phyloP scores from a whole-genome alignment of 371 early-diverging fungal species.

The Mortierella sp. region DNA sequence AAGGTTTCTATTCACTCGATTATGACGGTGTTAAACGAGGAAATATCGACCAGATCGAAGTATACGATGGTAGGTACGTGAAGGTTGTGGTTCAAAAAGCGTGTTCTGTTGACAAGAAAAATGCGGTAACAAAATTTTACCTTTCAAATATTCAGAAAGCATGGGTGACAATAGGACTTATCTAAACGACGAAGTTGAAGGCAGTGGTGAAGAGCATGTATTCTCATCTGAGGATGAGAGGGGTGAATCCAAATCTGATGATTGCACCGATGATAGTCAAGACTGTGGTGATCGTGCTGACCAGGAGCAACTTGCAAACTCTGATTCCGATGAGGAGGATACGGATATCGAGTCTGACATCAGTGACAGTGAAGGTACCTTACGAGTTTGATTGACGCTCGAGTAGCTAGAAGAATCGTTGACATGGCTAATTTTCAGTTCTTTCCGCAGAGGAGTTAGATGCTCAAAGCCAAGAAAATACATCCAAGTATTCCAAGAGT shows the following conservation, averaged over 20 bases:
- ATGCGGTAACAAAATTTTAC: background rate
- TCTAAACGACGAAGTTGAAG: background rate
- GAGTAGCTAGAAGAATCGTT: background rate
- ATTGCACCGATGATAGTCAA: too few relatives aligned
- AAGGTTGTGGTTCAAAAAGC: background rate
- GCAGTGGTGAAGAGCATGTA: background rate
- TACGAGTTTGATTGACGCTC: conserved; percentile 12
- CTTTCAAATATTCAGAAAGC: background rate
- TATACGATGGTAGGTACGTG: background rate
- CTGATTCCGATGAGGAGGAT: background rate
- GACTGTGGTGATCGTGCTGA: background rate
- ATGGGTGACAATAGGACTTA: background rate
- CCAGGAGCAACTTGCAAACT: background rate
- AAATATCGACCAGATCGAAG: conserved; percentile 3
- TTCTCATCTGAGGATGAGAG: conserved; percentile 5
- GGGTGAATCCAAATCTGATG: conserved; percentile 10
- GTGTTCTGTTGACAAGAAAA: background rate
- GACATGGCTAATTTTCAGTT: conserved; percentile 1
- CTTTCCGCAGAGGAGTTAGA: background rate
- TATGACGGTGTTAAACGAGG: conserved; percentile 4
- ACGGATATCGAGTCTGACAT: background rate
- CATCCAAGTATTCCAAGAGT: background rate
- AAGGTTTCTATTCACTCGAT: conserved; percentile 11
- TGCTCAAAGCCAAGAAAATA: background rate
- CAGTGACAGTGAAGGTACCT: background rate